These are phyloP conservation scores for Salix exigua DNA, from an alignment of 345 rosid genomes.

Conservation along the genomic window DNA sequence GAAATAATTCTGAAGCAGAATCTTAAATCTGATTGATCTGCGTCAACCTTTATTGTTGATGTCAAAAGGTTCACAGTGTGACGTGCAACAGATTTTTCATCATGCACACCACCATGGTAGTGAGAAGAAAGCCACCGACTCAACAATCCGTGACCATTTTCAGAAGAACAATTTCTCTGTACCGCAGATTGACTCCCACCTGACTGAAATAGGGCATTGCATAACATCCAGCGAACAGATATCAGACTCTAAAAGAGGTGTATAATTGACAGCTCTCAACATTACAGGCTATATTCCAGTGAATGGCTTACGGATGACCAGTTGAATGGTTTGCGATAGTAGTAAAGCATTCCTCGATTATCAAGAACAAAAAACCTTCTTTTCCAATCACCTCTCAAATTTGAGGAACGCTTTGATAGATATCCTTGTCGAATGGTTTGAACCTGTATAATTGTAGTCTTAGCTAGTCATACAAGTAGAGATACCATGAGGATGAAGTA, in stretches of 20 bases:
- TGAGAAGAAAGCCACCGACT: conserved; percentile 84
- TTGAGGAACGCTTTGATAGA: conserved; percentile 79
- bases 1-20: conserved; percentile 78
- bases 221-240: conserved; percentile 12
- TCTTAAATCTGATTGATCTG: conserved; percentile 73
- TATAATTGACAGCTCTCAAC: neutral
- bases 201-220: conserved; percentile 36
- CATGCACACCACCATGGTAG: conserved; percentile 62
- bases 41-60: conserved; percentile 72
- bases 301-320: conserved; percentile 54
- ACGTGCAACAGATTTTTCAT: conserved; percentile 71
- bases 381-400: conserved; percentile 79
- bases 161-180: conserved; percentile 46
- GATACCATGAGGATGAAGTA: neutral
- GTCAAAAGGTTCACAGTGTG: conserved; percentile 71
- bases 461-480: neutral
- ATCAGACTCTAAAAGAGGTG: neutral
- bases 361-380: conserved; percentile 80
- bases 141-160: conserved; percentile 55
- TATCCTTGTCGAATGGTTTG: conserved; percentile 79
- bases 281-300: conserved; percentile 11
- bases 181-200: conserved; percentile 49
- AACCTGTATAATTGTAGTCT: conserved; percentile 39
- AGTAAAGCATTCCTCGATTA: conserved; percentile 76
- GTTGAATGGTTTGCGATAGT: conserved; percentile 68